Evolutionary conservation across 2,329 filamentous ascomycete genomes (phyloP), one percentile per base, ranked within the genome.

Genomic region (Exophiala xenobiotica): DNA sequence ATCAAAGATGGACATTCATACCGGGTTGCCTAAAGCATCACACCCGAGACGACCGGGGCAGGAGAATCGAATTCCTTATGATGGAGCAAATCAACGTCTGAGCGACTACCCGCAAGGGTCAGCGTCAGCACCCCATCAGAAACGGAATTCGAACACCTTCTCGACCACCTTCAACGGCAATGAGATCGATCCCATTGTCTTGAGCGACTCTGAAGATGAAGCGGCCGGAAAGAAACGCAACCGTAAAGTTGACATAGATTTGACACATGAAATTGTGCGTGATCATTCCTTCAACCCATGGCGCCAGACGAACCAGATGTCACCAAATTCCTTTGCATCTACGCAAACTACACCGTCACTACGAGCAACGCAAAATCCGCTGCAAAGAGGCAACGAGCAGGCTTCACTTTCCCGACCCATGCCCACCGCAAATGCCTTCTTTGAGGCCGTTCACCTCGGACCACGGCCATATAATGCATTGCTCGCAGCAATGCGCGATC

Each of bases 161-260:
- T 18, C 19, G n/a, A 40, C 3, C 38, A 12, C n/a, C 12, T 14
- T 9, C 20, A 22, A 22, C 23, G 19, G 18, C 12, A 38, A 29
- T 16, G 20, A 11, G 22, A 14, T 31, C 29, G 40, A 43, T 11
- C 39, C 43, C 11, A 51, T 51, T 39, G 48, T 51, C 12, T 38
- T 51, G 33, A 51, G 41, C 27, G 48, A 51, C 40, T 51, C 48
- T 5, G 48, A 51, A n/a, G 48, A 51, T 14, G 48, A 51, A 46
- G 19, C 7, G 2, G 11, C 38, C 7, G 14, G n/a, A 6, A 20
- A 14, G n/a, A 9, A 20, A 12, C 6, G 6, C 7, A 20, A 20
- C 6, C 20, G 19, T 18, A 33, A 33, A 33, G 29, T 3, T 11
- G 11, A 11, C 29, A 22, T 40, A 22, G 38, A 40, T 24, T 14